Evolutionary conservation across 1,284 basidiomycete genomes (phyloP).

Genomic region (Ustilago bromivora): DNA sequence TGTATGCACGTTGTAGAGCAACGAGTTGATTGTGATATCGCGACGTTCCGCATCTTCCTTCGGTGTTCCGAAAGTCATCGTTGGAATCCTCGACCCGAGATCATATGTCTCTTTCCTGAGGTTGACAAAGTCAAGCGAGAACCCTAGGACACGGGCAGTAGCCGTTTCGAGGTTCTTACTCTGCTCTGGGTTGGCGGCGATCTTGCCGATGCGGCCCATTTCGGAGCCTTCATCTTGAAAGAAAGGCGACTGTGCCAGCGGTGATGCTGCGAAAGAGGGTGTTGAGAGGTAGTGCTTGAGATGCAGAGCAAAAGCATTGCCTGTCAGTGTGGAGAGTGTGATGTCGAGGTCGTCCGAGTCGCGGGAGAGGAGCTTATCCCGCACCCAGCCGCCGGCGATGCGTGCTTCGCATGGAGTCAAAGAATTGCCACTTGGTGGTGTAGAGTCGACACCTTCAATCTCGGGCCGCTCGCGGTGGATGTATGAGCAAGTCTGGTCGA

Average conservation of each 20-base stretch:
- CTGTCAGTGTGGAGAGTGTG: slow-evolving; percentile 86
- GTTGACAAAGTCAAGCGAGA: slow-evolving; percentile 95
- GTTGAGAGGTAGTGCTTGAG: slow-evolving; percentile 79
- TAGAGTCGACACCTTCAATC: slow-evolving; percentile 40
- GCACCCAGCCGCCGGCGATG: slow-evolving; percentile 90
- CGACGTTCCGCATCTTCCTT: slow-evolving; percentile 88
- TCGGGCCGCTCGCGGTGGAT: slow-evolving; percentile 49
- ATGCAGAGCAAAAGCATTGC: slow-evolving; percentile 85
- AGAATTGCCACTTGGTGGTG: slow-evolving; percentile 36
- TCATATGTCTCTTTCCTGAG: slow-evolving; percentile 90
- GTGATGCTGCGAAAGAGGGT: slow-evolving; percentile 55
- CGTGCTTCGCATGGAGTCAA: slow-evolving; percentile 50
- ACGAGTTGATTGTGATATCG: slow-evolving; percentile 94
- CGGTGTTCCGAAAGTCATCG: slow-evolving; percentile 88
- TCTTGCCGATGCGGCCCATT: slow-evolving; percentile 75
- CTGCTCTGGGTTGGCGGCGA: slow-evolving; percentile 95
- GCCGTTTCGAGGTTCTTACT: slow-evolving; percentile 98
- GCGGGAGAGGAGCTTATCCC: slow-evolving; percentile 90
- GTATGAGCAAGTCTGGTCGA: slow-evolving; percentile 61
- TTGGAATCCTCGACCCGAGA: slow-evolving; percentile 87
- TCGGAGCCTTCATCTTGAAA: slow-evolving; percentile 36
- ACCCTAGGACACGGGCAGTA: slow-evolving; percentile 83
- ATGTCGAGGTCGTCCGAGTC: slow-evolving; percentile 94
- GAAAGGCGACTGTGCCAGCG: slow-evolving; percentile 72
- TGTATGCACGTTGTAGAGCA: slow-evolving; percentile 96